phyloP scores from a whole-genome alignment of 345 rosid species.

The Camelina sativa region DNA sequence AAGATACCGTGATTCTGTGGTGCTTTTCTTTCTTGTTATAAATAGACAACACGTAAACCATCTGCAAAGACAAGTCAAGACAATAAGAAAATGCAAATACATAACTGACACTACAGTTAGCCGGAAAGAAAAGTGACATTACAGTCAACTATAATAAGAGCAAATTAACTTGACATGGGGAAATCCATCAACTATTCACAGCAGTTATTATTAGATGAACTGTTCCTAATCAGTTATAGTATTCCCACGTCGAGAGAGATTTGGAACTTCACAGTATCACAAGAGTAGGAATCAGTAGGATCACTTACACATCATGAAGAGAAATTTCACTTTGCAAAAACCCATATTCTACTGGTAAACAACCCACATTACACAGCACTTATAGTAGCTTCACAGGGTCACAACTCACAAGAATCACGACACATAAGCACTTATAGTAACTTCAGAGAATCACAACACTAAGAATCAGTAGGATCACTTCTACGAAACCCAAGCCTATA shows the following conservation, averaged over 20 bases:
- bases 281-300: background rate
- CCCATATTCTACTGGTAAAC: conserved; percentile 1
- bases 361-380: conserved; percentile 21
- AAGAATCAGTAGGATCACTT: no score
- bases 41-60: conserved; percentile 90
- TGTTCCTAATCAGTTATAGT: background rate
- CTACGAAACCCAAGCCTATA: no score
- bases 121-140: background rate
- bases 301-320: background rate
- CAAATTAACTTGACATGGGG: conserved; percentile 15
- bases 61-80: conserved; percentile 58
- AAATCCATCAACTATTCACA: conserved; percentile 13
- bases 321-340: background rate
- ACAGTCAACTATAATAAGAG: background rate
- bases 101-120: background rate
- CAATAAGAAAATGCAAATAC: conserved; percentile 5
- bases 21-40: conserved; percentile 94
- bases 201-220: background rate
- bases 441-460: no score
- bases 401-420: no score
- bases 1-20: conserved; percentile 81
- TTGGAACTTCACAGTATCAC: background rate
- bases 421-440: no score
- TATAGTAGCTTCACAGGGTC: background rate
- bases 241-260: background rate